phyloP scores from a whole-genome alignment of 805 yeast species.

The Tanozyma kutaoensis region DNA sequence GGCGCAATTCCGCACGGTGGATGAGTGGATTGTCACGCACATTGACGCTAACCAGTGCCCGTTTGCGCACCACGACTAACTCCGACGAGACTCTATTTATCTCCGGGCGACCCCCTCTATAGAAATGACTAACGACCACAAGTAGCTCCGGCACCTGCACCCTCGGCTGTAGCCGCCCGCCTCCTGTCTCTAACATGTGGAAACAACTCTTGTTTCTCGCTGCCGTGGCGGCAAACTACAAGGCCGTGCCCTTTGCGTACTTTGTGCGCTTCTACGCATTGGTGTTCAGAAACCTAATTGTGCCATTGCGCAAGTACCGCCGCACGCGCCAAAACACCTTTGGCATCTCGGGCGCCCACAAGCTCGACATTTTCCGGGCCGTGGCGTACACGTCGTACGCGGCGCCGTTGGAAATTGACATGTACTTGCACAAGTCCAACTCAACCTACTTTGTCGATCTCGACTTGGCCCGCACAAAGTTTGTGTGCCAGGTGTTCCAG shows the following conservation, averaged over 20 bases:
- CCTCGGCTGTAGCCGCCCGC: no score
- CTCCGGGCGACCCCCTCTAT: no score
- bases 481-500: constrained; percentile 45
- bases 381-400: constrained; percentile 37
- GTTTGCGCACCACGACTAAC: no score
- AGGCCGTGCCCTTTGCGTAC: constrained; percentile 58
- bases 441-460: constrained; percentile 74
- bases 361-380: constrained; percentile 28
- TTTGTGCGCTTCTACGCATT: constrained; percentile 45
- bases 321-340: constrained; percentile 16
- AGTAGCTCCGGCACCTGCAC: no score
- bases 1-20: constrained; percentile 49
- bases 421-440: constrained; percentile 79
- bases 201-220: no score
- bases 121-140: no score
- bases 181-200: no score
- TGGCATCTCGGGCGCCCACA: constrained; percentile 12
- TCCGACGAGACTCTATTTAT: no score
- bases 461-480: constrained; percentile 63
- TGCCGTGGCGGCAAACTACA: constrained; percentile 15
- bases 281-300: constrained; percentile 25
- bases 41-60: constrained; percentile 39
- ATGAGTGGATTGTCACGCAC: constrained; percentile 68
- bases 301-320: constrained; percentile 15
- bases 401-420: constrained; percentile 71